Base-by-base conservation (phyloP, 495 filamentous ascomycete species). In the Jackrogersella multiformis region DNA sequence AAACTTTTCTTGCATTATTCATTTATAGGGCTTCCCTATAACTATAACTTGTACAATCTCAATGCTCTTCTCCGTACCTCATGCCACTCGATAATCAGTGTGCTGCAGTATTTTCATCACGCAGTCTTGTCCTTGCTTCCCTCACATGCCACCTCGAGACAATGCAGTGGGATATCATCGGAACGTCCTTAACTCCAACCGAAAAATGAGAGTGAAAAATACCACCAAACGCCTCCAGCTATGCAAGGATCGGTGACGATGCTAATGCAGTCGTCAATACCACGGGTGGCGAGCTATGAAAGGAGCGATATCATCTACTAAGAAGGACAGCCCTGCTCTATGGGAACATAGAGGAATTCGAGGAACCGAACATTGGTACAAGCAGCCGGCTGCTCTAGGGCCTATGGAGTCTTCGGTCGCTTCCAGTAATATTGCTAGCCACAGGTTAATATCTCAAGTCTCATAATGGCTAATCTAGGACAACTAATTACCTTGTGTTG, bases 341-440 rank as follows among this genome's bases (percentile, higher is more conserved):
- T 48, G 23, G 10, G 16, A 55, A 21, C 18, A 12, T 15, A 35
- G 23, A 57, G 24, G 16, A 39, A 34, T 21, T 41, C 28, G 45
- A 35, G 6, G 18, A 46, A 51, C 18, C 24, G 30, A 15, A 46
- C 5, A 32, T 18, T 46, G 10, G 39, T 58, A 8, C 18, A 2
- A n/a, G 45, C 51, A 66, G 56, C 53, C 56, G 62, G 36, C 51
- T 56, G 10, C 26, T 61, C 21, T 2, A 9, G 26, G 51, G 16
- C 49, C 81, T 62, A 86, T 16, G 84, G 83, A 9, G 84, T 86
- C 54, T 76, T 75, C 4, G 92, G 92, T 71, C 90, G 89, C 73
- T 90, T 91, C 92, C 92, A 96, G 80, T 89, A 96, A 76, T 96
- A 95, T 96, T 95, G 92, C 92, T 96, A 56, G 45, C 3, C 10